These are phyloP conservation scores for Trichoderma gracile DNA, from an alignment of 2,329 filamentous ascomycete genomes.

Conservation along the genomic window DNA sequence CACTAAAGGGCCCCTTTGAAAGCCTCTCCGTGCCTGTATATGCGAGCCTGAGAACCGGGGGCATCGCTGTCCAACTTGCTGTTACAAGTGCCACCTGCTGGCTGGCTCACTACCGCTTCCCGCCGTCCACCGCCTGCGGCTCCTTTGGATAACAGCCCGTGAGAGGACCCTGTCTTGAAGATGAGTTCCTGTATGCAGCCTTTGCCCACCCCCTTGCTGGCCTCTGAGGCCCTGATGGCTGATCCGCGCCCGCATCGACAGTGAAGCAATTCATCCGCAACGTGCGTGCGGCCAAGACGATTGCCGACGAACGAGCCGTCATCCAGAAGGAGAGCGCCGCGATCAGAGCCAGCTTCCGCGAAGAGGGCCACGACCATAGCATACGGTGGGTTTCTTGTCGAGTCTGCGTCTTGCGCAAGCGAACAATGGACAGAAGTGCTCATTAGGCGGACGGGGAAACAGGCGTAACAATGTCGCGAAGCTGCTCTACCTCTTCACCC, in stretches of 20 bases:
- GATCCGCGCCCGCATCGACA: conserved; percentile 42
- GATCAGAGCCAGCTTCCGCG: conserved; percentile 94
- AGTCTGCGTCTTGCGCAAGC: neutral
- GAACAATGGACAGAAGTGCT: conserved; percentile 5
- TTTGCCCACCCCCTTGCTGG: conserved; percentile 15
- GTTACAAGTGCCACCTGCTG: too few relatives aligned
- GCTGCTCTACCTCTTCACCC: conserved; percentile 94
- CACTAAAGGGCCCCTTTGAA: neutral
- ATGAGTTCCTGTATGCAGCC: conserved; percentile 44
- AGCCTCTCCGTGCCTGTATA: neutral
- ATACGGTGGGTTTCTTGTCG: conserved; percentile 65
- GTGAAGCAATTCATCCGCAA: conserved; percentile 99
- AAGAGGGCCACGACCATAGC: conserved; percentile 91
- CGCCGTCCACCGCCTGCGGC: conserved; percentile 21
- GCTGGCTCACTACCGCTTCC: neutral
- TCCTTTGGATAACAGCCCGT: conserved; percentile 32
- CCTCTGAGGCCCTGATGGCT: neutral
- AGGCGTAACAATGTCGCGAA: conserved; percentile 99
- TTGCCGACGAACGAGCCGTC: conserved; percentile 96
- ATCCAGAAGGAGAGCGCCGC: conserved; percentile 99
- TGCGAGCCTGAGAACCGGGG: conserved; percentile 8
- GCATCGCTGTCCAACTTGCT: neutral
- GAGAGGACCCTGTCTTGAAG: conserved; percentile 36
- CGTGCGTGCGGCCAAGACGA: conserved; percentile 96
- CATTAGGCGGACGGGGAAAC: conserved; percentile 2